Evolutionary conservation across 257 asterid genomes (phyloP).

Genomic region (Fraxinus cuspidata): DNA sequence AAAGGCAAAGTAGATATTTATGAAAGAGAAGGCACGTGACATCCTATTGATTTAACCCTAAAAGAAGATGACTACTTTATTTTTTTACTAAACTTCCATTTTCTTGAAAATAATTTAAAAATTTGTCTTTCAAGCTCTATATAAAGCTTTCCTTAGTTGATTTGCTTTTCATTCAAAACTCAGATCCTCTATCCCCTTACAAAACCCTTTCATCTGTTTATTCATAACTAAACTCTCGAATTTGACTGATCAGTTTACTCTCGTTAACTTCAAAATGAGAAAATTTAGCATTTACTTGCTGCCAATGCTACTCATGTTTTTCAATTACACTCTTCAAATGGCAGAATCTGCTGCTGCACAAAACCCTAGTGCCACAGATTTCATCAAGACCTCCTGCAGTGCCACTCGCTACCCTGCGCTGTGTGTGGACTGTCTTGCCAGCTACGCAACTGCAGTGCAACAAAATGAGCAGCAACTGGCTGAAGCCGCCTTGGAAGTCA

Average conservation of each 20-base stretch:
- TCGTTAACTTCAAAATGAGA: neutral
- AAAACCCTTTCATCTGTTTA: neutral
- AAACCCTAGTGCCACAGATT: slow-evolving; percentile 20
- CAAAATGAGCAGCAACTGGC: slow-evolving; percentile 15
- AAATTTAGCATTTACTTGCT: neutral
- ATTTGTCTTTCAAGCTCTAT: neutral
- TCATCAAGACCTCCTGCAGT: slow-evolving; percentile 23
- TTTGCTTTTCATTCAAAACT: neutral
- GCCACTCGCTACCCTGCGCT: slow-evolving; percentile 20
- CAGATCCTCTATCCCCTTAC: neutral
- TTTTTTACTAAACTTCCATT: neutral
- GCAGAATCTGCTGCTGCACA: neutral
- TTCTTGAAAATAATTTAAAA: neutral
- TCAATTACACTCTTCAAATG: neutral
- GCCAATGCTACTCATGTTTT: neutral
- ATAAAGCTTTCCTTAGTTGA: neutral
- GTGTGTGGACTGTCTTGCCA: slow-evolving; percentile 18
- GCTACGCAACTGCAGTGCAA: slow-evolving; percentile 11
- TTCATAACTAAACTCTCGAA: neutral
- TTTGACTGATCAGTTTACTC: neutral
- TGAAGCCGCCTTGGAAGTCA: slow-evolving; percentile 21
- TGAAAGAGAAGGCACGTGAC: neutral
- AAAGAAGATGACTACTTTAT: neutral
- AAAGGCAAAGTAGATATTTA: neutral
- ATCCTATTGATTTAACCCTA: neutral